Base-by-base conservation (phyloP, 768 basidiomycete genomes). In the Leucogyrophana mollusca region DNA sequence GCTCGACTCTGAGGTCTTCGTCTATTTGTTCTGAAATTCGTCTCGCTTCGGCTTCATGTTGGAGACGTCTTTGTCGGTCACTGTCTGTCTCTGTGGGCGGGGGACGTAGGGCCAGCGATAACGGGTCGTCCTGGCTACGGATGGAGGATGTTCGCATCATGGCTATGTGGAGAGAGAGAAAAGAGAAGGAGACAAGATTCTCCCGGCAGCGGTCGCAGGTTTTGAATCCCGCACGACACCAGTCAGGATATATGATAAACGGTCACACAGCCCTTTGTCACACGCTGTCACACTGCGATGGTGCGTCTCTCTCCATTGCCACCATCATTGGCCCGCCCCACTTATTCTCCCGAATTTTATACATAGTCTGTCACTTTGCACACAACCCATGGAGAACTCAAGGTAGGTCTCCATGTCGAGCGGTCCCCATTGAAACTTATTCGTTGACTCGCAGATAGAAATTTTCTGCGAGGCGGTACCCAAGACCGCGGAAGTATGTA, bases 401-500 rank as follows among this genome's bases (percentile, higher is more conserved):
- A 97, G 82, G 93, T 90, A 57, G 39, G 67, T 44, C 14, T 30
- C 21, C 47, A 36, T 18, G 32, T 49, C n/a, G 8, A n/a, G 20
- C 8, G 10, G 1, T 44, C 14, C 7, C 10, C 24, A 9, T 11
- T 37, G 39, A 24, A 5, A 9, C 34, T 35, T 25, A 36, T 34
- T 4, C 36, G 9, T 10, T 23, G 33, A 45, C 36, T 30, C 23
- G 39, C 21, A 97, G 94, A 83, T 98, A 51, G 96, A 99, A 68
- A 64, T 99, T 10, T 98, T 98, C 70, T 98, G 96, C 64, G 96
- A 99, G 68, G 86, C 95, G 5, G 89, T 93, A 16, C 96, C 96
- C 18, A 92, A 93, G 66, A 77, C 94, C 9, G 92, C 94, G 55
- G 95, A 99, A 76, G 94, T 93, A 52, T n/a, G 52, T 42, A 10